Conservation (phyloP, 768 basidiomycete genomes). For the Boletus vinaceobasis region DNA sequence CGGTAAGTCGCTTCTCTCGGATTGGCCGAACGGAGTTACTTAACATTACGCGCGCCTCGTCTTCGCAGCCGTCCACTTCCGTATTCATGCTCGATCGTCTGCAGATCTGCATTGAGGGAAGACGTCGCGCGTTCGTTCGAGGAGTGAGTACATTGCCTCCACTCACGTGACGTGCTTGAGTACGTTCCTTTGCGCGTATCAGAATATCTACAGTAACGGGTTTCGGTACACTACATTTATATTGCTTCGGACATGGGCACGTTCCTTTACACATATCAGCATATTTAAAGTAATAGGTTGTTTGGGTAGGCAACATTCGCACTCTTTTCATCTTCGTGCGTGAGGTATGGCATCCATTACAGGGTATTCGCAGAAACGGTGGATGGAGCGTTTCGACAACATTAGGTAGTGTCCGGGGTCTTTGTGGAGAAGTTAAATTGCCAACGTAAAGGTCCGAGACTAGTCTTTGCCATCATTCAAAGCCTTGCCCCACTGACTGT, state of each 20-base stretch:
- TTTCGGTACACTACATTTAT: no score
- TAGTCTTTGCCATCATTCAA: background rate
- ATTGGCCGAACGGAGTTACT: constrained; percentile 9
- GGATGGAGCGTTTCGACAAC: background rate
- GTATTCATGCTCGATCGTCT: constrained; percentile 29
- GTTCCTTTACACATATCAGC: no score
- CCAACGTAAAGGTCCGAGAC: constrained; percentile 14
- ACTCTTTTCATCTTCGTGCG: no score
- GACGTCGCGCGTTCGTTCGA: constrained; percentile 13
- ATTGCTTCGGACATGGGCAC: no score
- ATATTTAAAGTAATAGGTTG: no score
- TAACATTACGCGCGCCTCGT: background rate
- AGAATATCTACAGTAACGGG: no score
- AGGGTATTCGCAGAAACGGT: background rate
- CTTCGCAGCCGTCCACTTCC: constrained; percentile 29
- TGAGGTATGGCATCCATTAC: no score
- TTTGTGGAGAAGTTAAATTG: constrained; percentile 14
- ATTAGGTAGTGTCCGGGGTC: constrained; percentile 25
- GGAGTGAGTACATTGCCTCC: constrained; percentile 8
- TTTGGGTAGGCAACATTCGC: no score
- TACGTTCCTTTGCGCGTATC: no score
- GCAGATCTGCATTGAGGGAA: constrained; percentile 27
- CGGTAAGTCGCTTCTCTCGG: constrained; percentile 21
- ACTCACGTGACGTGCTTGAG: no score
- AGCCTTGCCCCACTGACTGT: background rate